Evolutionary conservation across 129 eudicot genomes (phyloP), one percentile per base, ranked within the genome.

Genomic region (Dittrichia graveolens): DNA sequence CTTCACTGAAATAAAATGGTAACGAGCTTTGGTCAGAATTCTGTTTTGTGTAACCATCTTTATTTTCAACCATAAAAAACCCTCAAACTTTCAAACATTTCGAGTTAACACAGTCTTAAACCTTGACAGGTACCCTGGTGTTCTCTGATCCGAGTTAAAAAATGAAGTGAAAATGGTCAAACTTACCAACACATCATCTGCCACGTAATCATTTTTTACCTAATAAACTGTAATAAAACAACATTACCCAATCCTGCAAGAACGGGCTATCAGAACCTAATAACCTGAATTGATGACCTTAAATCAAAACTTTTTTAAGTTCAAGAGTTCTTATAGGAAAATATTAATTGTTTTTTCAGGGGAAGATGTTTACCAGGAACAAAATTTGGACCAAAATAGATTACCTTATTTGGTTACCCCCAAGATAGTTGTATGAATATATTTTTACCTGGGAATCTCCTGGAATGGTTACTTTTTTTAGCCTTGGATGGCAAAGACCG

Each of bases 361-460:
- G 62, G 3, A n/a, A 3, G 11, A 39, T 7, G 8, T 40, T 61
- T 39, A 61, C 48, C 35, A n/a, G n/a, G 40, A 61, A 61, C 40
- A 61, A 5, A 19, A 40, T n/a, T 56, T n/a, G 37, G 18, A 59
- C 44, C 64, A 55, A n/a, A 60, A 43, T 60, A 11, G 65, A 60
- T 60, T 31, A 4, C 34, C 0, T 13, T 9, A 24, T 37, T 60
- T 37, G 16, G 9, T 37, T 5, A 60, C 37, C 44, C 44, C 44
- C 45, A 37, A 38, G 24, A 41, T 52, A 43, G 41, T n/a, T 42
- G 4, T 45, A 45, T 12, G 1, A 58, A 72, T 14, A 46, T 45
- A 24, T 39, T 48, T 60, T 75, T 84, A 88, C 98, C 98, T 76
- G 98, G 98, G 16, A 74, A 56, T 68, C 79, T 81, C 79, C 91